A percentile compares a stretch with the other conserved stretches of the same genome.
Evolutionary conservation across 2,329 filamentous ascomycete species (phyloP).

Genomic region (Epichloe glyceriae): DNA sequence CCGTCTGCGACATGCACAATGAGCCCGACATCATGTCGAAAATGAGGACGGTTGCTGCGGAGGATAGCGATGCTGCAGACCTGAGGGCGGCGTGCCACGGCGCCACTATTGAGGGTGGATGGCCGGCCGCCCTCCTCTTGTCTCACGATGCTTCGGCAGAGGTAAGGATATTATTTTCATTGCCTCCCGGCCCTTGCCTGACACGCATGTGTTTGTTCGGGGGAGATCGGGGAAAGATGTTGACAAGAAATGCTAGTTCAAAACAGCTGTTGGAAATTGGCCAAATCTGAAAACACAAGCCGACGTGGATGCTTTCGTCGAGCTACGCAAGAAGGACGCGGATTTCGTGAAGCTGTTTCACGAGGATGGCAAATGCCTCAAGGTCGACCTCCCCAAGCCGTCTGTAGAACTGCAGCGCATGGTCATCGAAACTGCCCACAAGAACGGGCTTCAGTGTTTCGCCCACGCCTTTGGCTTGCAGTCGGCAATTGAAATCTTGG

Average conservation of each 20-base stretch:
- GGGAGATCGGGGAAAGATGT: neutral
- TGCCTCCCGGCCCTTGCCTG: neutral
- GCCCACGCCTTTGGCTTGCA: conserved; percentile 15
- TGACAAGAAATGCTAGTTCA: conserved; percentile 18
- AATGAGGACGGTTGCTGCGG: conserved; percentile 14
- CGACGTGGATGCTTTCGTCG: conserved; percentile 28
- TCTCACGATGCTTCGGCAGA: conserved; percentile 4
- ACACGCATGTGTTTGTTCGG: neutral
- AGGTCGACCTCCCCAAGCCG: conserved; percentile 23
- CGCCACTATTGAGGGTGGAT: conserved; percentile 38
- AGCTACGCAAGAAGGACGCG: conserved; percentile 25
- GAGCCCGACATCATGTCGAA: conserved; percentile 20
- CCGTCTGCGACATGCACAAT: conserved; percentile 36
- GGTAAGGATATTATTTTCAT: neutral
- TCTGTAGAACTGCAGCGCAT: conserved; percentile 29
- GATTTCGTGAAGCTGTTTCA: conserved; percentile 41
- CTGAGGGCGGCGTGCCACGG: conserved; percentile 34
- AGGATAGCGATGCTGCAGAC: conserved; percentile 24
- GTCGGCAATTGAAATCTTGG: conserved; percentile 16
- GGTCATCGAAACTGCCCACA: conserved; percentile 25
- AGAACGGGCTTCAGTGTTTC: conserved; percentile 13
- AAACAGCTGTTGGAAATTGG: conserved; percentile 20
- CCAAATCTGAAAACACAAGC: conserved; percentile 24
- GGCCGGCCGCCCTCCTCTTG: conserved; percentile 22
- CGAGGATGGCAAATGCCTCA: conserved; percentile 29